phyloP scores from a whole-genome alignment of 2,329 filamentous ascomycete species.

The Colletotrichum sp. region DNA sequence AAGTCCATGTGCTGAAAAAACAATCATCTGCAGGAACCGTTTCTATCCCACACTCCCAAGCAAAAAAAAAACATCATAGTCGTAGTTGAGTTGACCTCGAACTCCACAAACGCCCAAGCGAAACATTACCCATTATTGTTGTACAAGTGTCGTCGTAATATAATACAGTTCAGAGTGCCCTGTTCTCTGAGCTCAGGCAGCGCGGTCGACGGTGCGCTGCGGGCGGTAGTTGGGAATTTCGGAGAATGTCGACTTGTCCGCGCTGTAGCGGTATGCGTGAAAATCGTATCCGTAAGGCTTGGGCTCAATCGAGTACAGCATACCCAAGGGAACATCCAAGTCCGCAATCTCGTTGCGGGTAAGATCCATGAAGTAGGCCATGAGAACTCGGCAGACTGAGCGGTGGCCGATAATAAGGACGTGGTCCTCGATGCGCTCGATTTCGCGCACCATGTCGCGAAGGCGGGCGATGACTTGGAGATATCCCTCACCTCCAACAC shows the following conservation, averaged over 20 bases:
- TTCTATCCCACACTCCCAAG: neutral
- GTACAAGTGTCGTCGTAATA: slow-evolving; percentile 14
- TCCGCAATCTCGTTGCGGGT: slow-evolving; percentile 92
- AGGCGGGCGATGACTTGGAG: slow-evolving; percentile 96
- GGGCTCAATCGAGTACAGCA: slow-evolving; percentile 93
- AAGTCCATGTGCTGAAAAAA: neutral
- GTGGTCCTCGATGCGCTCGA: slow-evolving; percentile 97
- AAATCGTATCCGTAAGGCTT: slow-evolving; percentile 98
- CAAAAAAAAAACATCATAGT: slow-evolving; percentile 6
- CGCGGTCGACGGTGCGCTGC: slow-evolving; percentile 57
- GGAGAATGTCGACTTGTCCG: slow-evolving; percentile 79
- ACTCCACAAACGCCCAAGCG: slow-evolving; percentile 11
- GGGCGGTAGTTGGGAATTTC: slow-evolving; percentile 85
- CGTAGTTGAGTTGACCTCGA: slow-evolving; percentile 9
- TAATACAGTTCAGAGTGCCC: neutral
- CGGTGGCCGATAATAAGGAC: slow-evolving; percentile 92
- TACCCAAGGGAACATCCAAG: slow-evolving; percentile 90
- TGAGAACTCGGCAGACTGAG: slow-evolving; percentile 87
- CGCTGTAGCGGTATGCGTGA: slow-evolving; percentile 91
- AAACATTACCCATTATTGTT: slow-evolving; percentile 6
- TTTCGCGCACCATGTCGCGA: slow-evolving; percentile 93
- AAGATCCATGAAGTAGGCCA: slow-evolving; percentile 96
- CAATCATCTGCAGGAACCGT: neutral
- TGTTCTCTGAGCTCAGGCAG: slow-evolving; percentile 27
- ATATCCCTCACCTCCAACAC: slow-evolving; percentile 94